Conservation (phyloP, 495 filamentous ascomycete species). For the Podospora pseudoanserina region DNA sequence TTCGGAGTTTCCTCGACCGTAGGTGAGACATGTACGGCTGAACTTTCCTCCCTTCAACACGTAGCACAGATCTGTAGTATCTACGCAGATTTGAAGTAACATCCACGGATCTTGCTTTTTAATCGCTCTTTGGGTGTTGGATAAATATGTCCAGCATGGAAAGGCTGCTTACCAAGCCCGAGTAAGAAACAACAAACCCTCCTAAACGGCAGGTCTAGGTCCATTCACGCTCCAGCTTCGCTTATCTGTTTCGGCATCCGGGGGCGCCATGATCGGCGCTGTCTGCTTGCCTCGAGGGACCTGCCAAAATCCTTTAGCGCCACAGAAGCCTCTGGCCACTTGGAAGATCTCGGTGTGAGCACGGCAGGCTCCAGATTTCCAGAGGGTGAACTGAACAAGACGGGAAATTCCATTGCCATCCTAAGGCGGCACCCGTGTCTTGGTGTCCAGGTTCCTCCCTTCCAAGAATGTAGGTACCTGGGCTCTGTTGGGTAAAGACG, state of each 20-base stretch:
- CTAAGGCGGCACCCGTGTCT: not conserved
- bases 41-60: no score
- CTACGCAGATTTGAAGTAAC: no score
- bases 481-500: not conserved
- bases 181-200: not conserved
- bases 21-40: not conserved
- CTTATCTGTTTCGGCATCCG: not conserved
- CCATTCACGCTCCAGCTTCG: not conserved
- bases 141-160: no score
- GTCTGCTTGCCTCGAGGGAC: not conserved
- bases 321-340: not conserved
- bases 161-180: not conserved
- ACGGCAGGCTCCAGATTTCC: not conserved
- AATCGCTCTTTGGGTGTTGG: not conserved
- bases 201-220: not conserved
- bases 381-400: not conserved
- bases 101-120: no score
- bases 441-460: not conserved
- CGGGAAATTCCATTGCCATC: not conserved
- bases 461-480: not conserved
- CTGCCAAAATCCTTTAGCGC: not conserved
- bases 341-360: not conserved
- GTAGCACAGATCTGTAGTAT: no score
- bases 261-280: not conserved
- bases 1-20: not conserved